These are phyloP conservation scores for Domatiomyces globalis DNA, from an alignment of 2,329 filamentous ascomycete species.

Conservation along the genomic window DNA sequence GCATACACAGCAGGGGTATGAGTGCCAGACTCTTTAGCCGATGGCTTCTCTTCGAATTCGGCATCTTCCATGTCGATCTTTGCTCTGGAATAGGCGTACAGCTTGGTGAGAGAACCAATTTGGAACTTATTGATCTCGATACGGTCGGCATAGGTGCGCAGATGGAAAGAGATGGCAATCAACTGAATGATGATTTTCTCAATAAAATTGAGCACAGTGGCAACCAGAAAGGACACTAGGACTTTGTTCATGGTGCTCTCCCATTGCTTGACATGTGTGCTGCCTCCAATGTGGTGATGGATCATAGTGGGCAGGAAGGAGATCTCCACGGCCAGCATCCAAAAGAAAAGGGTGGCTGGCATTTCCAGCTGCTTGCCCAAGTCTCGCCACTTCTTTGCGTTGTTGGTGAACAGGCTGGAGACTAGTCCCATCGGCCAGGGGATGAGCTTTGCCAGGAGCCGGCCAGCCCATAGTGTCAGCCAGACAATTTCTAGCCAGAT, in stretches of 20 bases:
- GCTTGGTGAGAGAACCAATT: constrained; percentile 52
- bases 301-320: constrained; percentile 76
- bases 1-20: constrained; percentile 63
- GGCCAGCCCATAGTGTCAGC: constrained; percentile 72
- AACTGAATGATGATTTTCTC: constrained; percentile 93
- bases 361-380: constrained; percentile 75
- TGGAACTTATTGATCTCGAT: constrained; percentile 90
- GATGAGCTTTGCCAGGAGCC: constrained; percentile 50
- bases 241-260: constrained; percentile 70
- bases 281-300: constrained; percentile 44
- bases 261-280: constrained; percentile 47
- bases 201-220: constrained; percentile 63
- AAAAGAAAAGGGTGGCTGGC: constrained; percentile 75
- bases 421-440: constrained; percentile 48
- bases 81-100: constrained; percentile 50
- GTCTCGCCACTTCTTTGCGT: constrained; percentile 84
- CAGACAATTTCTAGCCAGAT: constrained; percentile 92
- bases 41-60: constrained; percentile 53
- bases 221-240: constrained; percentile 70
- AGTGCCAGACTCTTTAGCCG: constrained; percentile 40
- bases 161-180: constrained; percentile 85
- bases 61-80: constrained; percentile 58
- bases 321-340: constrained; percentile 74
- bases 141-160: constrained; percentile 75
- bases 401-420: constrained; percentile 68